These are phyloP conservation scores for Chenopodium quinoa DNA, from an alignment of 148 eudicot species.

Conservation along the genomic window DNA sequence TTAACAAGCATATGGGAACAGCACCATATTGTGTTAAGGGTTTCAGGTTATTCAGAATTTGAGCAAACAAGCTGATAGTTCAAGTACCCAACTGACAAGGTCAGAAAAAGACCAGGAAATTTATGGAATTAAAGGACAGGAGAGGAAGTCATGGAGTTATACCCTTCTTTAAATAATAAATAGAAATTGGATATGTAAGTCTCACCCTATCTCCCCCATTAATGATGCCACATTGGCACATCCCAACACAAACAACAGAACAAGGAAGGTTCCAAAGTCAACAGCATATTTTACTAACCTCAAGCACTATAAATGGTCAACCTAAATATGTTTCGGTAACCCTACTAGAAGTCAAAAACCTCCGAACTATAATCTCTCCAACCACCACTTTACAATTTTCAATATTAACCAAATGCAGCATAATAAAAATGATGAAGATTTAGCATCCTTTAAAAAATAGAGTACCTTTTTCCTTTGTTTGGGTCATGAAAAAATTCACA, in stretches of 20 bases:
- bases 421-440: not conserved
- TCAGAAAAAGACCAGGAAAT: not conserved
- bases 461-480: conserved; percentile 79
- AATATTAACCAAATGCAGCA: not conserved
- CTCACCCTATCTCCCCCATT: not conserved
- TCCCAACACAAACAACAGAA: not conserved
- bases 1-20: not conserved
- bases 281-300: not conserved
- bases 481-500: conserved; percentile 99
- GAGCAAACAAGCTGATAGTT: not conserved
- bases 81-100: not conserved
- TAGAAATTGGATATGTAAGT: not conserved
- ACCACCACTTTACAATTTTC: not conserved
- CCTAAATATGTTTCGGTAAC: not conserved
- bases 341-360: not conserved
- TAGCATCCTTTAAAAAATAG: not conserved
- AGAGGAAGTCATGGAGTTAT: not conserved
- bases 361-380: not conserved
- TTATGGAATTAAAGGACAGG: not conserved
- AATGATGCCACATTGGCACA: not conserved
- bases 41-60: not conserved
- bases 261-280: not conserved
- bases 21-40: not conserved
- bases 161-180: not conserved
- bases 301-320: not conserved